Base-by-base conservation (phyloP, 169 alveolate species). In the Cryptosporidium canis region DNA sequence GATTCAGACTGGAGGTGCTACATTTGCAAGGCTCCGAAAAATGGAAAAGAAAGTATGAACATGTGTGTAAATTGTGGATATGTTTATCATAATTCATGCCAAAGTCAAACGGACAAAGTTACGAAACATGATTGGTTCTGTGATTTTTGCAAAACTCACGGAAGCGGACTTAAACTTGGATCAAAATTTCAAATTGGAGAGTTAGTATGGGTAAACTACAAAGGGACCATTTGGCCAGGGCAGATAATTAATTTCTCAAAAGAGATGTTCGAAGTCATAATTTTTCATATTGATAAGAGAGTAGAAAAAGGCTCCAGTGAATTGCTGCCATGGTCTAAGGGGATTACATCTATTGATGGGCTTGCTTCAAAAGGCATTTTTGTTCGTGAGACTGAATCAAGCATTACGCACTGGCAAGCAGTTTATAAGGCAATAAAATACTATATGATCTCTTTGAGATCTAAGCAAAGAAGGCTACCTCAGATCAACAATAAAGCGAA, bases 1-100 rank as follows among this genome's bases (percentile, higher is more conserved):
- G 43, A 29, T 77, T 31, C 56, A 39, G 87, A 77, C 6, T 56
- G 68, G 71, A 77, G 61, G 48, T 77, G 87, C 47, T 27, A 37
- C 58, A 58, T 58, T 41, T 77, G 87, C 27, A 77, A 77, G 29
- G 43, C 18, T 21, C 51, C 24, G n/a, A 61, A 43, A 56, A 24
- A 77, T 0, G 47, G 51, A 18, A 37, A 27, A 18, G 66, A 68
- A 24, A 31, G 31, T 21, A 77, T 77, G 71, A 33, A 43, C 11
- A 77, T 77, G 87, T 77, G 87, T 33, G 87, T 43, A 58, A 61
- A 61, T 39, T 77, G 87, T 77, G 87, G 87, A 14, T 61, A 58
- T 21, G 18, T 63, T 2, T 77, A 77, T 77, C 87, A 77, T 31
- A 18, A 21, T 3, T 11, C n/a, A 14, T 77, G 87, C 31, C 87